A percentile compares a stretch with the other conserved stretches of the same genome.
phyloP scores from a whole-genome alignment of 371 early-diverging fungal species.

The Mucor sp. region DNA sequence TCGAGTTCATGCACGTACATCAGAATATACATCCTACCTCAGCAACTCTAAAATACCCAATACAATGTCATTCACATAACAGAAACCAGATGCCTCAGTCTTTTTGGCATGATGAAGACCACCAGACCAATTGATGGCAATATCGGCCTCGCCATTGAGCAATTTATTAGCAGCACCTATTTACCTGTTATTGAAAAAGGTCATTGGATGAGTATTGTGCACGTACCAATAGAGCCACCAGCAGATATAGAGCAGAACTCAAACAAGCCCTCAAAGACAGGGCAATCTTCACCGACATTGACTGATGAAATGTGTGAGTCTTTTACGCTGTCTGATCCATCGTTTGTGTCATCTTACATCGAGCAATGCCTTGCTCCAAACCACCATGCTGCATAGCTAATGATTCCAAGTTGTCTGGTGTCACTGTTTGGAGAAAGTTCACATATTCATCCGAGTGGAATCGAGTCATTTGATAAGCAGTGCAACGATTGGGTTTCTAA shows the following conservation, averaged over 20 bases:
- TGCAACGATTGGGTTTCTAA: constrained; percentile 88
- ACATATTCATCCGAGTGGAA: constrained; percentile 99
- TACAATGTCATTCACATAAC: constrained; percentile 98
- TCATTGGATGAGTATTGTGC: background rate
- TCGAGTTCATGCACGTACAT: background rate
- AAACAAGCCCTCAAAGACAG: constrained; percentile 90
- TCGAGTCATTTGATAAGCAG: constrained; percentile 93
- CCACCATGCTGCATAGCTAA: constrained; percentile 76
- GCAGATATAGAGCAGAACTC: constrained; percentile 90
- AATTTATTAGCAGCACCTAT: constrained; percentile 89
- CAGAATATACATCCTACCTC: constrained; percentile 30
- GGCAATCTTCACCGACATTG: constrained; percentile 91
- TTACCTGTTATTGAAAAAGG: background rate
- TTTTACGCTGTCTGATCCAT: background rate
- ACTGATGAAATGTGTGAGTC: constrained; percentile 41
- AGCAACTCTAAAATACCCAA: constrained; percentile 95
- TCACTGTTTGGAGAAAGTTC: constrained; percentile 94
- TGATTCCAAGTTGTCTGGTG: constrained; percentile 90
- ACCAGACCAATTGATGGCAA: constrained; percentile 97
- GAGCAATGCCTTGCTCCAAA: constrained; percentile 58
- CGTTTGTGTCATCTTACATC: constrained; percentile 61
- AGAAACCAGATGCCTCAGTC: constrained; percentile 93
- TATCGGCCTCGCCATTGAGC: constrained; percentile 83
- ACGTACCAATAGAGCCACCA: constrained; percentile 83
- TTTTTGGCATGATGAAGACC: constrained; percentile 98